Evolutionary conservation across 2,329 filamentous ascomycete species (phyloP).

Genomic region (Pseudogymnoascus sp.): DNA sequence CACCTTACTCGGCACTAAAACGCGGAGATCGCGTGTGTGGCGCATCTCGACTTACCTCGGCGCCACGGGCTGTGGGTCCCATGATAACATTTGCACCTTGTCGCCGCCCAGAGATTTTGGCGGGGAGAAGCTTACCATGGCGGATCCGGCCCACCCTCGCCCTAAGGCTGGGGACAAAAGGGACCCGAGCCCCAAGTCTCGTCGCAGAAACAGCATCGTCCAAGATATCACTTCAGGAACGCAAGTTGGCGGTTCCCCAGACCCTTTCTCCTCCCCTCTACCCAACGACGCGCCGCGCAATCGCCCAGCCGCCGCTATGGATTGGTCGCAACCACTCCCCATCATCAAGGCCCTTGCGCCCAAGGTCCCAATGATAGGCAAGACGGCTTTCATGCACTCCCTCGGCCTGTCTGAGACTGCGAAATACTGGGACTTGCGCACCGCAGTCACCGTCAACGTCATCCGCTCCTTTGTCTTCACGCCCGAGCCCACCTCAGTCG

Average conservation of each 20-base stretch:
- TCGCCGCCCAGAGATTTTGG: neutral
- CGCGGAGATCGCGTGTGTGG: neutral
- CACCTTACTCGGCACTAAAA: neutral
- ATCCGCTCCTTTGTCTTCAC: slow-evolving; percentile 55
- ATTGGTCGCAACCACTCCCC: slow-evolving; percentile 15
- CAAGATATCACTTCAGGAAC: neutral
- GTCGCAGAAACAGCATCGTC: neutral
- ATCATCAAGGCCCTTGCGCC: slow-evolving; percentile 32
- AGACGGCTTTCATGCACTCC: slow-evolving; percentile 53
- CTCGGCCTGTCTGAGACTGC: slow-evolving; percentile 62
- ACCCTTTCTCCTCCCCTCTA: neutral
- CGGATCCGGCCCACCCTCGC: neutral
- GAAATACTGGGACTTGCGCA: slow-evolving; percentile 70
- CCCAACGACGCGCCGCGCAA: neutral
- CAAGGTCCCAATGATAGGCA: slow-evolving; percentile 53
- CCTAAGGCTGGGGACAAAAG: neutral
- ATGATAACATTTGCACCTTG: neutral
- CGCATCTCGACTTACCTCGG: neutral
- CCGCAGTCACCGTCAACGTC: slow-evolving; percentile 62
- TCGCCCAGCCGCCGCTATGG: slow-evolving; percentile 7
- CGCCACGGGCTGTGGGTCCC: neutral
- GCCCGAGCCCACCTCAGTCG: slow-evolving; percentile 34
- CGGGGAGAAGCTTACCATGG: neutral
- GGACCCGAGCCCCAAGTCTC: neutral
- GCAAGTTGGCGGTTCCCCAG: neutral